phyloP scores from a whole-genome alignment of 148 eudicot genomes.

The Spergularia bocconei region DNA sequence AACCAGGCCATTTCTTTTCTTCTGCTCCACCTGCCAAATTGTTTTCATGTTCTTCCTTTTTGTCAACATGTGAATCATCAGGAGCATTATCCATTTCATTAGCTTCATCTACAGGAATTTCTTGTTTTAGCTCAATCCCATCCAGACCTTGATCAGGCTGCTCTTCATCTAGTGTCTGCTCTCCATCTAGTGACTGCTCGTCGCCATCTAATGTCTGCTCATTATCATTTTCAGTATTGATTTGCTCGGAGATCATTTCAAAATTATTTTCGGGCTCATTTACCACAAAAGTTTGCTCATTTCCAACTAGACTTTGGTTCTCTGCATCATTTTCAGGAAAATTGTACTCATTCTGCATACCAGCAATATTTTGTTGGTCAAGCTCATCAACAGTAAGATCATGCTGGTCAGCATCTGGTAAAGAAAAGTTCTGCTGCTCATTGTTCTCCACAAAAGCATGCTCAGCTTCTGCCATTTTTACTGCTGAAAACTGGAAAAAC shows the following conservation, averaged over 20 bases:
- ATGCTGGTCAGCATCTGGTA: constrained; percentile 31
- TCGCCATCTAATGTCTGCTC: constrained; percentile 25
- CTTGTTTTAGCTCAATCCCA: constrained; percentile 29
- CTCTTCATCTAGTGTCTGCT: constrained; percentile 25
- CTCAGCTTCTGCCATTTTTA: constrained; percentile 52
- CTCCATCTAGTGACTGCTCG: constrained; percentile 21
- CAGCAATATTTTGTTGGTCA: constrained; percentile 28
- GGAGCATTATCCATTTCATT: constrained; percentile 33
- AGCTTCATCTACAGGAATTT: constrained; percentile 31
- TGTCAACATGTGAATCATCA: constrained; percentile 34
- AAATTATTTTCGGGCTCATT: constrained; percentile 26
- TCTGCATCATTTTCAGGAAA: constrained; percentile 26
- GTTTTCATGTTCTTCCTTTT: constrained; percentile 38
- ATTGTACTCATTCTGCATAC: constrained; percentile 22
- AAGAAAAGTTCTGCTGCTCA: constrained; percentile 28
- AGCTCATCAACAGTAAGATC: constrained; percentile 23
- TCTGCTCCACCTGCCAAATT: constrained; percentile 28
- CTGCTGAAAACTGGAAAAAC: background rate
- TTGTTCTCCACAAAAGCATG: constrained; percentile 35
- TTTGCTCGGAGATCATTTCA: constrained; percentile 26
- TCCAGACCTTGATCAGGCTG: constrained; percentile 23
- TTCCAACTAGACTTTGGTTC: constrained; percentile 21
- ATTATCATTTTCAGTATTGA: constrained; percentile 25
- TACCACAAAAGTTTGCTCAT: constrained; percentile 26
- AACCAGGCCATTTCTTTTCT: constrained; percentile 96